Base-by-base conservation (phyloP, 1,284 basidiomycete genomes). In the Puccinia coronata region DNA sequence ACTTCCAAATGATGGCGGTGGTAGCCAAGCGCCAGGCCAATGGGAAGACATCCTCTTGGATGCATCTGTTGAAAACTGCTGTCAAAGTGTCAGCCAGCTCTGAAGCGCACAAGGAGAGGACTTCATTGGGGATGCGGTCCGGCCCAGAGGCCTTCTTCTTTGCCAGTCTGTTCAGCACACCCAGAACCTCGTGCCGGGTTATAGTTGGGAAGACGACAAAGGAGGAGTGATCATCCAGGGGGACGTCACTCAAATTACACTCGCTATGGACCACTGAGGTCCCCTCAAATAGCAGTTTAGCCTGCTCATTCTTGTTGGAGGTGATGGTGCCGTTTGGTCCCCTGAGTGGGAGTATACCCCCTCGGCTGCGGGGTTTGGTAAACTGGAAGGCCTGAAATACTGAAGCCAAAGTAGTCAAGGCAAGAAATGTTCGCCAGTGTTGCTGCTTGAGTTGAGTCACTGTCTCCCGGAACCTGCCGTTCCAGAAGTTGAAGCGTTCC, bases 341-440 rank as follows among this genome's bases (percentile, higher is more conserved):
- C 16, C 34, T 61, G 12, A 59, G 23, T 1, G 59, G 57, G 5
- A 65, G 43, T 2, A 67, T 36, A 0, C 34, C 28, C 5, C 25
- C 8, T 1, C 53, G n/a, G n/a, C 51, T 43, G 0, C 49, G 34
- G 2, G 76, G 63, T 47, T 79, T 79, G 14, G 76, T 79, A 31
- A n/a, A 79, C 25, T 71, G 34, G 39, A 70, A 69, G 11, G 65
- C 77, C 55, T 79, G 63, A 23, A 71, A 79, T 2, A 70, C 41
- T 2, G 31, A 12, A n/a, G 39, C 59, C 3, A 18, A n/a, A 9
- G 12, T 3, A 0, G 47, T 77, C 1, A 25, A 25, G 2, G 74
- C 76, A 1, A 79, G 36, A 34, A 69, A 79, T 1, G 3, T 23
- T 2, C 49, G 34, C 76, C 76, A 79, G 36, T 79, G 61, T 20